Conservation (phyloP, 164 flowering plant species). For the Stephania japonica region DNA sequence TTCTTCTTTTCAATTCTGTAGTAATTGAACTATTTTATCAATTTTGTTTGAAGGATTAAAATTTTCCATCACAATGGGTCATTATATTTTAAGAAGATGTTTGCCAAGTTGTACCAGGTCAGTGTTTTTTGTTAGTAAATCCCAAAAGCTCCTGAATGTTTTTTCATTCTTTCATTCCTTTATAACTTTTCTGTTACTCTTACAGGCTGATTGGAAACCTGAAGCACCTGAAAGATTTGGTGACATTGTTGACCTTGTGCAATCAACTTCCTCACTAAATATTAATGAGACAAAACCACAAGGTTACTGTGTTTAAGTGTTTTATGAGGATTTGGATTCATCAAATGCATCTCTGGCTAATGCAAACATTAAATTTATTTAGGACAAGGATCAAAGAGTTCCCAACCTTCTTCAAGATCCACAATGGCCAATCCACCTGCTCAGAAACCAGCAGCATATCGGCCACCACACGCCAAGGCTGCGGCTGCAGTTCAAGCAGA, state of each 20-base stretch:
- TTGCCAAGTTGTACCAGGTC: constrained; percentile 92
- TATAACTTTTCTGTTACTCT: not conserved
- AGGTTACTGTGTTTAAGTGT: constrained; percentile 14
- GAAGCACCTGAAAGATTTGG: constrained; percentile 28
- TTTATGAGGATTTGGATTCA: not conserved
- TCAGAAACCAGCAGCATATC: constrained; percentile 90
- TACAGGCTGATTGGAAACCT: constrained; percentile 40
- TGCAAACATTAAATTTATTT: constrained; percentile 14
- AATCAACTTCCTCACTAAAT: constrained; percentile 20
- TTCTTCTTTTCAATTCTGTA: not conserved
- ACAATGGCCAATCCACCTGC: constrained; percentile 32
- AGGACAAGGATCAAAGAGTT: constrained; percentile 57
- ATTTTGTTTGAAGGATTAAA: constrained; percentile 58
- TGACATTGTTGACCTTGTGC: constrained; percentile 27
- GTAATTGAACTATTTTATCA: not conserved
- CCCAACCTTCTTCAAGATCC: constrained; percentile 37
- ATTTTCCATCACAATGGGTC: constrained; percentile 83
- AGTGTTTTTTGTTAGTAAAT: constrained; percentile 7
- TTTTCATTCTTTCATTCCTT: not conserved
- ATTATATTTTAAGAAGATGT: constrained; percentile 74
- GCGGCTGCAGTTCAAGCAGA: constrained; percentile 73
- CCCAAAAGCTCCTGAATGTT: not conserved
- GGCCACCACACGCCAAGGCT: constrained; percentile 87
- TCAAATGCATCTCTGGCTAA: not conserved
- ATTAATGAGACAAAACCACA: constrained; percentile 16